Conservation (phyloP, 192 early-diverging fungal genomes). For the Obelidium mucronatum region DNA sequence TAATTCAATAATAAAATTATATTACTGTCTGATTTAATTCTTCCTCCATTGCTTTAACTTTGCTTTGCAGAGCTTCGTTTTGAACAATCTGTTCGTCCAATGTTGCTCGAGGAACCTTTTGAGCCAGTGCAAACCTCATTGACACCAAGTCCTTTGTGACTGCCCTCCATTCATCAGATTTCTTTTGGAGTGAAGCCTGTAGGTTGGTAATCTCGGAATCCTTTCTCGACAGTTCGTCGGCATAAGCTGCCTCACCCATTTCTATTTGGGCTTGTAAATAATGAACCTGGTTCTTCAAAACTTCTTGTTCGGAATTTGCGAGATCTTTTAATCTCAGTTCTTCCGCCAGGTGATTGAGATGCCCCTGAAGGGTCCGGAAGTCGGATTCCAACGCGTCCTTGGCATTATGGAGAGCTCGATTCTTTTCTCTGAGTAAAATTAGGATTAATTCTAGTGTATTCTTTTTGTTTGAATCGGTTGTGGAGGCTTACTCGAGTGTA, state of each 20-base stretch:
- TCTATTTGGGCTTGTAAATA: constrained; percentile 45
- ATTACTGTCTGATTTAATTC: no score
- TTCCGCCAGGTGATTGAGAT: constrained; percentile 38
- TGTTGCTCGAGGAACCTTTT: not conserved
- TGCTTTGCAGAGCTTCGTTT: constrained; percentile 9
- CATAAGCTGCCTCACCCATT: constrained; percentile 28
- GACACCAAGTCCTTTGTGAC: constrained; percentile 10
- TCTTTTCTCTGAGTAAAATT: constrained; percentile 3
- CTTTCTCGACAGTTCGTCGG: constrained; percentile 46
- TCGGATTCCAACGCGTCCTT: constrained; percentile 39
- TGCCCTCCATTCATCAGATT: constrained; percentile 4
- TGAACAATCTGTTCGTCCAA: not conserved
- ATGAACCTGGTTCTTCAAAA: constrained; percentile 34
- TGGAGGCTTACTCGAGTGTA: constrained; percentile 32
- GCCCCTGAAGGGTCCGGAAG: constrained; percentile 22
- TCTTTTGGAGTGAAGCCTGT: constrained; percentile 35
- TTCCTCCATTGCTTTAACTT: not conserved
- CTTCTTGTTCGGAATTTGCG: constrained; percentile 27
- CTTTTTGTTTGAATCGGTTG: no score
- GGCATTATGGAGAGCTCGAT: not conserved
- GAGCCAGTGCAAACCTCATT: not conserved
- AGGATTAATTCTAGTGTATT: no score
- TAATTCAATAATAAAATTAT: no score
- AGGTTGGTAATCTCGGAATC: constrained; percentile 43
- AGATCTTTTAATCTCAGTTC: constrained; percentile 42